phyloP scores from a whole-genome alignment of 2,329 filamentous ascomycete genomes.

The Neopestalotiopsis clavispora region DNA sequence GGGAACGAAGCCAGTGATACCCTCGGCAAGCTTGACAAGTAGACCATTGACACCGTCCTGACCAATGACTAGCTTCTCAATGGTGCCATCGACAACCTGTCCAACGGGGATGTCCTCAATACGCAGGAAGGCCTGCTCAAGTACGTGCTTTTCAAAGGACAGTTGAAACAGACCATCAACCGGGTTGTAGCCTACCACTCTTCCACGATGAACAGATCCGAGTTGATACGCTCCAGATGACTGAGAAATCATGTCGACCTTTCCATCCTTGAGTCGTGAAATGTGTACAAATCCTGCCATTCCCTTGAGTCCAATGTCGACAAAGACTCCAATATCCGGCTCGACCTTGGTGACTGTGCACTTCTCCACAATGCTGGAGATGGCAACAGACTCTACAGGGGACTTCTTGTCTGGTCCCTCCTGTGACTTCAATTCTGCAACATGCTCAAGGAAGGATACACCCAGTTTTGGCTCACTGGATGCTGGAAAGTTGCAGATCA shows the following conservation, averaged over 20 bases:
- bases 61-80: constrained; percentile 84
- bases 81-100: constrained; percentile 77
- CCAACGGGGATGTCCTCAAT: constrained; percentile 88
- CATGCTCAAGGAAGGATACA: constrained; percentile 85
- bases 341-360: constrained; percentile 83
- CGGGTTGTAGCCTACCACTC: constrained; percentile 85
- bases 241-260: constrained; percentile 81
- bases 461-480: constrained; percentile 83
- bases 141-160: constrained; percentile 79
- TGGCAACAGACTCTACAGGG: constrained; percentile 65
- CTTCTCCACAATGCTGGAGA: constrained; percentile 78
- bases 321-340: constrained; percentile 79
- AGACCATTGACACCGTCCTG: constrained; percentile 80
- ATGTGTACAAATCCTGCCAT: constrained; percentile 93
- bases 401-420: constrained; percentile 47
- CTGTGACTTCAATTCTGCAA: constrained; percentile 66
- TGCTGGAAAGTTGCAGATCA: constrained; percentile 86
- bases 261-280: constrained; percentile 87
- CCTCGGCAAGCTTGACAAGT: constrained; percentile 82
- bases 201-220: constrained; percentile 78
- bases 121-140: constrained; percentile 89
- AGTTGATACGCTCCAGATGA: constrained; percentile 78
- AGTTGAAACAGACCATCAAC: constrained; percentile 86
- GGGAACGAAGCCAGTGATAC: constrained; percentile 86
- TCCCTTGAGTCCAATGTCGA: constrained; percentile 70